phyloP scores from a whole-genome alignment of 345 rosid genomes.

The Iberis pinnata region DNA sequence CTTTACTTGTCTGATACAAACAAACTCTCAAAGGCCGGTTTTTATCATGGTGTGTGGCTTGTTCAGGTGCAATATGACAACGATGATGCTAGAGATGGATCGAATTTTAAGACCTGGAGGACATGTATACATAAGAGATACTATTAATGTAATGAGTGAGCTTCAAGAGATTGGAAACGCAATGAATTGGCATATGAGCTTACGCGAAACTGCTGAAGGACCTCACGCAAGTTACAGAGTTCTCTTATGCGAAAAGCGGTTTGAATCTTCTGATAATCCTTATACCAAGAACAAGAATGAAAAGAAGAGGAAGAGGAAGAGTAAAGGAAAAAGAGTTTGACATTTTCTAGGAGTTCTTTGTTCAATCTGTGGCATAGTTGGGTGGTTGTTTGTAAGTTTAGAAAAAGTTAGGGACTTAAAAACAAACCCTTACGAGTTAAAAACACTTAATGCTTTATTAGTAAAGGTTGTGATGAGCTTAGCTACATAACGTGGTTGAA shows the following conservation, averaged over 20 bases:
- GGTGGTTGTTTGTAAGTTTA: not conserved
- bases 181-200: slow-evolving; percentile 61
- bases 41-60: slow-evolving; percentile 17
- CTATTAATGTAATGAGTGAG: slow-evolving; percentile 64
- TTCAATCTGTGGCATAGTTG: slow-evolving; percentile 6
- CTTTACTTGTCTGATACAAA: not conserved
- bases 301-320: slow-evolving; percentile 23
- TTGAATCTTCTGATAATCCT: slow-evolving; percentile 18
- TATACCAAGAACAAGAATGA: slow-evolving; percentile 15
- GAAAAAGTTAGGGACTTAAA: not conserved
- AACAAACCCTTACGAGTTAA: too few relatives aligned
- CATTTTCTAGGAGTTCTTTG: not conserved
- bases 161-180: slow-evolving; percentile 70
- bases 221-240: slow-evolving; percentile 91
- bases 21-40: not conserved
- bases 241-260: slow-evolving; percentile 64
- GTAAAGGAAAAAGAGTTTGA: slow-evolving; percentile 24
- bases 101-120: slow-evolving; percentile 96
- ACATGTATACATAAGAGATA: slow-evolving; percentile 71
- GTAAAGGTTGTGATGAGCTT: not conserved
- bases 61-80: slow-evolving; percentile 78
- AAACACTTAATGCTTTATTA: slow-evolving; percentile 2
- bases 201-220: slow-evolving; percentile 87
- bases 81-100: slow-evolving; percentile 97
- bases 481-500: slow-evolving; percentile 13